Conservation (phyloP, 2,329 filamentous ascomycete species). For the Fusarium albosuccineum region DNA sequence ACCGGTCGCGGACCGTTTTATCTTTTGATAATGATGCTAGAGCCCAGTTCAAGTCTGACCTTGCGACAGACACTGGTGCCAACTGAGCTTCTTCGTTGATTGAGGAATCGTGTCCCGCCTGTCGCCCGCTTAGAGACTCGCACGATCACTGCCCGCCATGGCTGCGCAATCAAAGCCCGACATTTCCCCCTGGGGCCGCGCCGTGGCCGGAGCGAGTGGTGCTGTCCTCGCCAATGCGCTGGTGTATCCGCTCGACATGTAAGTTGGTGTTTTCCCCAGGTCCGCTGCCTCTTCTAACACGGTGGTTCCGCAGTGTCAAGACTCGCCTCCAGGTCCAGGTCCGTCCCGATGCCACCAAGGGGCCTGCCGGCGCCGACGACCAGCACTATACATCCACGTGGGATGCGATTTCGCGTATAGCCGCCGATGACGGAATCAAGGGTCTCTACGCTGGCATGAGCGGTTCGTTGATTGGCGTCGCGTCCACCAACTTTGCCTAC, state of each 20-base stretch:
- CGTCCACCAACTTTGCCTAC: slow-evolving; percentile 98
- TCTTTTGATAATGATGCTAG: slow-evolving; percentile 38
- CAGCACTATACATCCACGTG: slow-evolving; percentile 88
- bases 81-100: slow-evolving; percentile 12
- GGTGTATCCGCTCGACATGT: slow-evolving; percentile 98
- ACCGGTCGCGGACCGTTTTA: slow-evolving; percentile 38
- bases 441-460: slow-evolving; percentile 92
- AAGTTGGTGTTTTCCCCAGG: slow-evolving; percentile 54
- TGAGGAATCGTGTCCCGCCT: slow-evolving; percentile 1
- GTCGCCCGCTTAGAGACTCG: neutral
- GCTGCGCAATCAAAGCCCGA: slow-evolving; percentile 73
- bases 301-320: slow-evolving; percentile 77
- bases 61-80: slow-evolving; percentile 28
- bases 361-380: slow-evolving; percentile 56
- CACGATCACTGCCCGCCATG: slow-evolving; percentile 54
- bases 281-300: neutral
- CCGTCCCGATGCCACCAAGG: slow-evolving; percentile 66
- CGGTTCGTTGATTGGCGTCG: slow-evolving; percentile 89
- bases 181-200: slow-evolving; percentile 92
- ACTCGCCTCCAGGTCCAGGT: slow-evolving; percentile 96
- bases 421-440: slow-evolving; percentile 80
- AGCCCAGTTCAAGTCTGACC: slow-evolving; percentile 22
- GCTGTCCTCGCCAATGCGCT: slow-evolving; percentile 95
- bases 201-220: slow-evolving; percentile 91
- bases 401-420: slow-evolving; percentile 89